Base-by-base conservation (phyloP, 805 yeast species). In the Hanseniaspora thailandica region DNA sequence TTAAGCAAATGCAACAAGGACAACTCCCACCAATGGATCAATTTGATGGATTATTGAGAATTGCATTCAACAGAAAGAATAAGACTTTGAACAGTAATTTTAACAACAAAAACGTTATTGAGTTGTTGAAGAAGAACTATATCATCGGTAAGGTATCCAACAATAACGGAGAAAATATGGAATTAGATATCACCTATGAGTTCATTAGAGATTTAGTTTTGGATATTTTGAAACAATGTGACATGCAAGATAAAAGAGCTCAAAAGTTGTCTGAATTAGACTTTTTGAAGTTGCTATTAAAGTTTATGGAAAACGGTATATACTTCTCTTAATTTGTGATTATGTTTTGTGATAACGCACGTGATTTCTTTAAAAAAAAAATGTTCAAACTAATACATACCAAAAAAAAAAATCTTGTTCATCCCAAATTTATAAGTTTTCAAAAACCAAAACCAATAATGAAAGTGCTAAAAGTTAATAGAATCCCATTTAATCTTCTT, bases 211-310 rank as follows among this genome's bases (percentile, higher is more conserved):
- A 71, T 35, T 83, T 86, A 63, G 81, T 93, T 44, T 81, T 76
- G 3, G 70, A 75, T 46, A 97, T 93, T 0, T 74, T 93, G 59
- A 68, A 71, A 9, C 88, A 86, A 57, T 88, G 97, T 0, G 95
- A 79, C 0, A 76, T 82, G 62, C 76, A 84, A 5, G 95, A 87
- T 40, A 80, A 84, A 68, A 84, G 98, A 73, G 83, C 97, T 2
- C 84, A 95, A 31, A 93, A 93, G 66, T 78, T 94, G 70, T 97
- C 89, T 65, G 97, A 93, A 70, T 86, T 89, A 23, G 98, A 93
- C 65, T 93, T 93, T 68, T 73, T 93, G 61, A 83, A 76, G 64
- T 71, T 93, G 46, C 71, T 93, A 55, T 88, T 84, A 61, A 96
- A 95, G 1, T 93, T 93, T 75, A 96, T 93, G 69, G 93, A 90